Evolutionary conservation across 2,329 filamentous ascomycete species (phyloP).

Genomic region (Alternaria viburni): DNA sequence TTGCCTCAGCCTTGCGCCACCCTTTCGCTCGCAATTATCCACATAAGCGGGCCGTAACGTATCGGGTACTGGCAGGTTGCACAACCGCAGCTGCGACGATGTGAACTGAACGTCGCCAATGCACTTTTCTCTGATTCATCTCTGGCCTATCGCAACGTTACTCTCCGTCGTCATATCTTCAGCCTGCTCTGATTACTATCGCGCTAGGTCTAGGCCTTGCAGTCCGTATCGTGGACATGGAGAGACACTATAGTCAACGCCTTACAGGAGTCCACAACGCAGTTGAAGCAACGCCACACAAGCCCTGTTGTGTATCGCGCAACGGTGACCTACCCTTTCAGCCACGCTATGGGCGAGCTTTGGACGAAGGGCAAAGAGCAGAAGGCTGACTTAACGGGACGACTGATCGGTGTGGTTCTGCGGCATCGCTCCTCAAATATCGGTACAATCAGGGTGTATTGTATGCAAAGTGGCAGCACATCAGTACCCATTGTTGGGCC

Average conservation of each 20-base stretch:
- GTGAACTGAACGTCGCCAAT: not conserved
- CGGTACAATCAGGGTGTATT: not conserved
- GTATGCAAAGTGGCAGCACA: not conserved
- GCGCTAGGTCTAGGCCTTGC: not conserved
- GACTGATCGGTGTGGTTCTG: not conserved
- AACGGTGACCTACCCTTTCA: not conserved
- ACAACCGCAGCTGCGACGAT: not conserved
- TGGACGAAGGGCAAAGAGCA: no score
- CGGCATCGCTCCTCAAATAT: not conserved
- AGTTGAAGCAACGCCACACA: not conserved
- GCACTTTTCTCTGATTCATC: fast-evolving
- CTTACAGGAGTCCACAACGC: not conserved
- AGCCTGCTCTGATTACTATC: not conserved
- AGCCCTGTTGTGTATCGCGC: not conserved
- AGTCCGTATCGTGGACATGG: not conserved
- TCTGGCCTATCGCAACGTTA: not conserved
- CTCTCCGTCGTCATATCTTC: not conserved
- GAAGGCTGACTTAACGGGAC: not conserved
- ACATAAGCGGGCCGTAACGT: not conserved
- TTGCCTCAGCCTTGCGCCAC: not conserved
- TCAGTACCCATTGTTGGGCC: not conserved
- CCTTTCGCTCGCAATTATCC: not conserved
- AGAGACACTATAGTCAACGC: not conserved
- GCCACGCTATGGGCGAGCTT: not conserved
- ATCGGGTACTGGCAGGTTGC: not conserved